Conservation (phyloP, 2,329 filamentous ascomycete genomes). For the Leptographium galeiforme region DNA sequence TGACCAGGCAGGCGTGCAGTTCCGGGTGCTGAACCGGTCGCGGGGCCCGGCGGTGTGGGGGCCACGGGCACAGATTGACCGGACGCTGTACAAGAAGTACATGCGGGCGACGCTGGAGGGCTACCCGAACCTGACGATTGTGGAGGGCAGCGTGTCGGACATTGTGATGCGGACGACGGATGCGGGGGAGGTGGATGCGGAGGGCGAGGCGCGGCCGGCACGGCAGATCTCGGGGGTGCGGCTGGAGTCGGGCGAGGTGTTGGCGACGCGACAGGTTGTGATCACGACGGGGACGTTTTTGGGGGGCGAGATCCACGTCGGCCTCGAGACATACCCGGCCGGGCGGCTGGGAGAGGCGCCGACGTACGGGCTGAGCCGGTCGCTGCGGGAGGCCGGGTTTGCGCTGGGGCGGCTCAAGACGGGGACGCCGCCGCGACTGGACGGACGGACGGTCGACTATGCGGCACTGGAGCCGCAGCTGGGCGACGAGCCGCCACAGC, state of each 20-base stretch:
- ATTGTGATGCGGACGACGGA: conserved; percentile 51
- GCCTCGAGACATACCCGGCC: conserved; percentile 68
- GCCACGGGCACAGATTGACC: conserved; percentile 89
- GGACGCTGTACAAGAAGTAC: conserved; percentile 72
- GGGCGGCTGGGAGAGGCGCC: conserved; percentile 90
- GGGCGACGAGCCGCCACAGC: conserved; percentile 74
- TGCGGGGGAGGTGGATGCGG: conserved; percentile 27
- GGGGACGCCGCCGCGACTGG: conserved; percentile 81
- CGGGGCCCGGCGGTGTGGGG: conserved; percentile 98
- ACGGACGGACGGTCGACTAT: conserved; percentile 72
- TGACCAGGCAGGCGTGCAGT: conserved; percentile 91
- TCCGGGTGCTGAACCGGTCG: conserved; percentile 71
- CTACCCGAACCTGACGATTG: conserved; percentile 67
- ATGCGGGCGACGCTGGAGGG: conserved; percentile 76
- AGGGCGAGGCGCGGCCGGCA: not conserved
- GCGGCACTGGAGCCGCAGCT: conserved; percentile 54
- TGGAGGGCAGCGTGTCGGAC: conserved; percentile 83
- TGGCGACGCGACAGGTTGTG: conserved; percentile 68
- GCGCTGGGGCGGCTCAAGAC: conserved; percentile 85
- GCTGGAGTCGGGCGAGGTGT: conserved; percentile 73
- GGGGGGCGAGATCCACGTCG: conserved; percentile 93
- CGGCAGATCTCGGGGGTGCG: conserved; percentile 73
- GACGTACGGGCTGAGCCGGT: conserved; percentile 85
- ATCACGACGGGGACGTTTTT: conserved; percentile 96
- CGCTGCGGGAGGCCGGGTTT: conserved; percentile 77